A percentile compares a stretch with the other conserved stretches of the same genome.
Conservation (phyloP, 2,329 filamentous ascomycete species). For the Allantophomopsis cytisporea region DNA sequence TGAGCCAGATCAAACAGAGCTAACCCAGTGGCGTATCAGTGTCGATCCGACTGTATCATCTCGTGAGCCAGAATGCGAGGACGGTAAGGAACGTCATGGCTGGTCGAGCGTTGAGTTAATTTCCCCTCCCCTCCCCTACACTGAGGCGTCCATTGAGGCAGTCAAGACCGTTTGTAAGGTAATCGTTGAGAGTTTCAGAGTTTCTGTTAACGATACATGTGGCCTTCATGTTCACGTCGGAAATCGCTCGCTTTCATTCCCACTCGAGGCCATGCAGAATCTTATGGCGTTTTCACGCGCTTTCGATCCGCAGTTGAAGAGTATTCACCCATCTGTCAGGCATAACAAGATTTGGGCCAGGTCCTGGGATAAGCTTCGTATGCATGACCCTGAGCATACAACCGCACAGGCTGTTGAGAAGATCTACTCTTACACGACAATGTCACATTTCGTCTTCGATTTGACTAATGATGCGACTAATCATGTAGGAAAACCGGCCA, state of each 20-base stretch:
- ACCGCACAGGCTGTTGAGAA: too few relatives aligned
- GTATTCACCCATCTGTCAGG: constrained; percentile 9
- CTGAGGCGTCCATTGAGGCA: constrained; percentile 1
- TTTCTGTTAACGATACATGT: constrained; percentile 10
- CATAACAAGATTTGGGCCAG: neutral
- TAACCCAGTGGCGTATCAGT: too few relatives aligned
- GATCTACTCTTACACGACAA: neutral
- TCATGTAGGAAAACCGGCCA: neutral
- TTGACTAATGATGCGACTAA: neutral
- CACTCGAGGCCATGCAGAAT: constrained; percentile 14
- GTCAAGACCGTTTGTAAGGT: constrained; percentile 3
- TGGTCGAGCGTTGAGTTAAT: constrained; percentile 8
- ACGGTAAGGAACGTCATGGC: neutral
- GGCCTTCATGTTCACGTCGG: constrained; percentile 19
- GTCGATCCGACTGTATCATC: too few relatives aligned
- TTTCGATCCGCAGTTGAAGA: constrained; percentile 15
- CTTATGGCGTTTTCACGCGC: constrained; percentile 12
- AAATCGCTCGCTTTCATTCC: constrained; percentile 11
- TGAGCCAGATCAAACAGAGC: neutral
- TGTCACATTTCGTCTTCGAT: neutral
- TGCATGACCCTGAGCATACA: too few relatives aligned
- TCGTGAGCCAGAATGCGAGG: neutral
- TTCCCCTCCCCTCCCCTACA: constrained; percentile 7
- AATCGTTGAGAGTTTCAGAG: constrained; percentile 6
- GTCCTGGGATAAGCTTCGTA: neutral